phyloP scores from a whole-genome alignment of 2,329 filamentous ascomycete species.

The Penicillium aurantiogriseum region DNA sequence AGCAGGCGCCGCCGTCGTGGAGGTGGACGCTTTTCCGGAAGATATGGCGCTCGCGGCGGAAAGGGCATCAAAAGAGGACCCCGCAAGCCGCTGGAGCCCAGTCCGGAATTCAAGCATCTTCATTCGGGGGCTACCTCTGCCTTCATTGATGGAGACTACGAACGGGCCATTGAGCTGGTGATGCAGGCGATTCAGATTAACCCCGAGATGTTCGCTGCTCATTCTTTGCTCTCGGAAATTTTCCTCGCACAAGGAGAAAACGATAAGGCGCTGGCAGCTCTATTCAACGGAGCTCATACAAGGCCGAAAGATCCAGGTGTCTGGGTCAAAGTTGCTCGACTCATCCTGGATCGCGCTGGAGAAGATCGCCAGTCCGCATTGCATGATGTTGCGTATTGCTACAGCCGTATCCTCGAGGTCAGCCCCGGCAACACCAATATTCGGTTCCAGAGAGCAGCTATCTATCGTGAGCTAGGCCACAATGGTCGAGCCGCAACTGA shows the following conservation, averaged over 20 bases:
- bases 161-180: slow-evolving; percentile 44
- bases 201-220: slow-evolving; percentile 62
- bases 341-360: slow-evolving; percentile 51
- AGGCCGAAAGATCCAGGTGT: slow-evolving; percentile 54
- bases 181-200: slow-evolving; percentile 55
- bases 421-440: slow-evolving; percentile 53
- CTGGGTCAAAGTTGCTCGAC: slow-evolving; percentile 58
- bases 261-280: slow-evolving; percentile 55
- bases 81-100: slow-evolving; percentile 48
- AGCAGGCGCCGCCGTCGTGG: slow-evolving; percentile 33
- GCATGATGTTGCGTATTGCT: slow-evolving; percentile 54
- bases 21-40: slow-evolving; percentile 36
- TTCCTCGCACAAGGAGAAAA: slow-evolving; percentile 56
- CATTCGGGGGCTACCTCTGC: slow-evolving; percentile 50
- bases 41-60: slow-evolving; percentile 42
- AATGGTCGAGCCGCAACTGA: slow-evolving; percentile 50
- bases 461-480: slow-evolving; percentile 53
- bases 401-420: slow-evolving; percentile 54
- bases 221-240: slow-evolving; percentile 61
- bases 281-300: slow-evolving; percentile 59
- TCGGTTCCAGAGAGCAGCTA: slow-evolving; percentile 55
- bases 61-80: slow-evolving; percentile 49
- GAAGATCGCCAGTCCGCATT: slow-evolving; percentile 45
- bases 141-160: slow-evolving; percentile 50
- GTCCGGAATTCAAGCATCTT: slow-evolving; percentile 48